These are phyloP conservation scores for Umbelopsis isabellina DNA, from an alignment of 192 early-diverging fungal species.

Conservation along the genomic window DNA sequence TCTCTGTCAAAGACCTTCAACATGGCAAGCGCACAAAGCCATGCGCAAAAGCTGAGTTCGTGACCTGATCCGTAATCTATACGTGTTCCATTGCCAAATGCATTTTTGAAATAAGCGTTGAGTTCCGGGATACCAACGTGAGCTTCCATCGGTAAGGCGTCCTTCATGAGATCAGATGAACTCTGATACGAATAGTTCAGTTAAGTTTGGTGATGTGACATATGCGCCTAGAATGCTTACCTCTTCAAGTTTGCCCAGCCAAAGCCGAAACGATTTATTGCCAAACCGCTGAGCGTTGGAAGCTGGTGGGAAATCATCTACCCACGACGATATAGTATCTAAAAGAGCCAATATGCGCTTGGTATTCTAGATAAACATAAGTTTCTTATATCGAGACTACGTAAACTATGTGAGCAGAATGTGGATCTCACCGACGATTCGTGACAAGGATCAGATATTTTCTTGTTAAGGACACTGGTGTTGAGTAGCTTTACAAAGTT, in stretches of 20 bases:
- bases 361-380: constrained; percentile 37
- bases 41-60: constrained; percentile 88
- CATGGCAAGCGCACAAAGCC: constrained; percentile 78
- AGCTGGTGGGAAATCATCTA: constrained; percentile 80
- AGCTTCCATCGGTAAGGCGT: constrained; percentile 34
- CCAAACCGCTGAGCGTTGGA: constrained; percentile 82
- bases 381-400: background rate
- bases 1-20: constrained; percentile 60
- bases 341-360: constrained; percentile 62
- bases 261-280: constrained; percentile 88
- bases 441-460: constrained; percentile 54
- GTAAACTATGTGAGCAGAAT: background rate
- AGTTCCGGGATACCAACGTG: constrained; percentile 72
- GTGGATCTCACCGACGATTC: constrained; percentile 56
- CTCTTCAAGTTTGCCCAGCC: constrained; percentile 60
- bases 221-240: constrained; percentile 26
- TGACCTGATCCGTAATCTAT: constrained; percentile 99
- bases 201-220: background rate
- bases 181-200: constrained; percentile 30
- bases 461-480: constrained; percentile 66
- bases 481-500: constrained; percentile 78
- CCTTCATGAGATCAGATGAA: constrained; percentile 32
- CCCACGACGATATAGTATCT: constrained; percentile 67
- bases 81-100: constrained; percentile 87
- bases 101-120: constrained; percentile 65